These are phyloP conservation scores for Zygoascus tannicola DNA, from an alignment of 805 yeast species.

Conservation along the genomic window DNA sequence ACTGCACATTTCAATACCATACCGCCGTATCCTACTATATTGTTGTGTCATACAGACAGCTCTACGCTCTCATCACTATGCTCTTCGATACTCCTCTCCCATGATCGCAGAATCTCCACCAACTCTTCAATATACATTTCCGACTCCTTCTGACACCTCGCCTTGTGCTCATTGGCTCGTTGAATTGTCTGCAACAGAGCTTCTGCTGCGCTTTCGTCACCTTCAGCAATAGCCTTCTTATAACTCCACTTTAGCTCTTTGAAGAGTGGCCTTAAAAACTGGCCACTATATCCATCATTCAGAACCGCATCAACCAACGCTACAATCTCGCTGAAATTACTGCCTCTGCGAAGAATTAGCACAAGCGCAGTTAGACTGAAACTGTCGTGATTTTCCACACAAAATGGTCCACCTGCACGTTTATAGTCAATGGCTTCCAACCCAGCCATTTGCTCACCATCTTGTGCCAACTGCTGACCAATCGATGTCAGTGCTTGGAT, in stretches of 20 bases:
- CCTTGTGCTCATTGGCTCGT: conserved; percentile 2
- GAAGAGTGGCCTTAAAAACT: conserved; percentile 4
- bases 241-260: neutral
- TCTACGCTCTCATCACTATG: no score
- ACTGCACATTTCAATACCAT: no score
- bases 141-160: neutral
- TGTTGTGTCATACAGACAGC: no score
- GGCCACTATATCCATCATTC: conserved; percentile 3
- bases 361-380: conserved; percentile 12
- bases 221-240: neutral
- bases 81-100: no score
- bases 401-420: conserved; percentile 6
- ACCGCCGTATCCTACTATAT: no score
- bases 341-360: neutral
- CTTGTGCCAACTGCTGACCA: conserved; percentile 8
- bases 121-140: neutral
- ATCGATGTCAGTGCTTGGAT: conserved; percentile 9
- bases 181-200: neutral
- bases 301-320: conserved; percentile 1
- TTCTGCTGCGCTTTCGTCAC: neutral
- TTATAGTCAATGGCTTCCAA: conserved; percentile 11
- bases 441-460: conserved; percentile 7
- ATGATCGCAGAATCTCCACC: neutral
- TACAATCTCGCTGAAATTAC: conserved; percentile 1
- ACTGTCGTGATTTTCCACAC: conserved; percentile 12